Evolutionary conservation across 2,329 filamentous ascomycete genomes (phyloP), one percentile per base, ranked within the genome.

Genomic region (Fonsecaea monophora): DNA sequence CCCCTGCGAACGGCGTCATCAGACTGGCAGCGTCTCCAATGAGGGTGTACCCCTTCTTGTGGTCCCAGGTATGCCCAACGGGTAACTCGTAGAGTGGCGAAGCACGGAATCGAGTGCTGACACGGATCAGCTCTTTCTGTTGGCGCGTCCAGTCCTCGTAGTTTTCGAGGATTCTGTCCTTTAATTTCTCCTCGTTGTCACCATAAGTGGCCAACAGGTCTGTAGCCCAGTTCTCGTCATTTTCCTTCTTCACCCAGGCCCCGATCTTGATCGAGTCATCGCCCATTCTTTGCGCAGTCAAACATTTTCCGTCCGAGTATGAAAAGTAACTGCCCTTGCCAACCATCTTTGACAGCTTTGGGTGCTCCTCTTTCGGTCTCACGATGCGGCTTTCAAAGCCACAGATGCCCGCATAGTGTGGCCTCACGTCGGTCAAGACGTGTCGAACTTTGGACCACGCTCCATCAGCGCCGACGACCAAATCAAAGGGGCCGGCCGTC

Each of bases 401-500:
- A 62, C 73, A 72, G n/a, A 75, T 73, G 1, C 77, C 78, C 0
- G 75, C 71, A 64, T 79, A 80, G 10, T 68, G 18, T 0, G 79
- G 79, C 37, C 74, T 74, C 0, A 74, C 73, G 8, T 75, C 62
- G 3, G 76, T 79, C 64, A 81, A 66, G 74, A 71, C 72, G 57
- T 72, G 78, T 75, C 69, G 78, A 1, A 79, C 76, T 66, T 78
- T 80, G 58, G 63, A 68, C 75, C 77, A 82, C 4, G 79, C 79
- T 9, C 81, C 81, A 58, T 83, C 81, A 9, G 79, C 79, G 8
- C 81, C 81, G 30, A 83, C 77, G 32, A 82, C 73, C 10, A 83
- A 72, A 68, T 82, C 77, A 67, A 78, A 81, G 1, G 75, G 78
- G 6, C 71, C 60, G 37, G 74, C 68, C 54, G 10, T 72, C 69